These are phyloP conservation scores for Ceratocystis alfenasii DNA, from an alignment of 2,329 filamentous ascomycete genomes.

Conservation along the genomic window DNA sequence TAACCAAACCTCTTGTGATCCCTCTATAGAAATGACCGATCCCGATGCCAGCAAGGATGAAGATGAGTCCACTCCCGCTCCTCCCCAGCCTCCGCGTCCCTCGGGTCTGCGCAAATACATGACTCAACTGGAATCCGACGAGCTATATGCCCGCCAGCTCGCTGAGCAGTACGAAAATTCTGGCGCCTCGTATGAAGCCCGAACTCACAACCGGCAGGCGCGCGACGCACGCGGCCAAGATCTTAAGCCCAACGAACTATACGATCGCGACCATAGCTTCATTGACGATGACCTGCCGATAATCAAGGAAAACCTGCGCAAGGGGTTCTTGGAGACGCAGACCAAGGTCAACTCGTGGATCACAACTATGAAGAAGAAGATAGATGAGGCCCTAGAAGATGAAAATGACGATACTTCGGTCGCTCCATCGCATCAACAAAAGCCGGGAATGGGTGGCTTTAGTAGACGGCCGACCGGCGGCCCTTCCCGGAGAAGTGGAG, in stretches of 20 bases:
- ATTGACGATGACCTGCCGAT: conserved; percentile 91
- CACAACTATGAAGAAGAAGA: conserved; percentile 76
- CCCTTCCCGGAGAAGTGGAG: conserved; percentile 59
- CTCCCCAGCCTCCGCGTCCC: conserved; percentile 70
- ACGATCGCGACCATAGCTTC: conserved; percentile 72
- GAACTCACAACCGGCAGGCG: conserved; percentile 31
- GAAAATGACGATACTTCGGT: conserved; percentile 40
- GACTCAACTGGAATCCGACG: conserved; percentile 79
- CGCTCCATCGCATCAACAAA: conserved; percentile 10
- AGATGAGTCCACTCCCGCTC: conserved; percentile 44
- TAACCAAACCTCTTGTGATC: background rate
- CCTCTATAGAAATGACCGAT: conserved; percentile 57
- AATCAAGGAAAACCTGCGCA: conserved; percentile 83
- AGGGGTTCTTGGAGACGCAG: conserved; percentile 92
- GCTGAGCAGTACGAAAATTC: conserved; percentile 75
- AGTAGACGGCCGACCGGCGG: conserved; percentile 45
- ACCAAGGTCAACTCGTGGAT: conserved; percentile 90
- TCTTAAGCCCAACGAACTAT: conserved; percentile 40
- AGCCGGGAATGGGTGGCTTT: conserved; percentile 25
- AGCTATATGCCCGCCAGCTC: conserved; percentile 81
- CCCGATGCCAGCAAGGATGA: conserved; percentile 52
- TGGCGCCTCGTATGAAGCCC: conserved; percentile 42
- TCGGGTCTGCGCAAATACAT: conserved; percentile 46
- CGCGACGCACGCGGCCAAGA: conserved; percentile 31
- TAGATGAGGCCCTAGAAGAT: conserved; percentile 78